Evolutionary conservation across 2,329 filamentous ascomycete species (phyloP).

Genomic region (Penicillium sp.): DNA sequence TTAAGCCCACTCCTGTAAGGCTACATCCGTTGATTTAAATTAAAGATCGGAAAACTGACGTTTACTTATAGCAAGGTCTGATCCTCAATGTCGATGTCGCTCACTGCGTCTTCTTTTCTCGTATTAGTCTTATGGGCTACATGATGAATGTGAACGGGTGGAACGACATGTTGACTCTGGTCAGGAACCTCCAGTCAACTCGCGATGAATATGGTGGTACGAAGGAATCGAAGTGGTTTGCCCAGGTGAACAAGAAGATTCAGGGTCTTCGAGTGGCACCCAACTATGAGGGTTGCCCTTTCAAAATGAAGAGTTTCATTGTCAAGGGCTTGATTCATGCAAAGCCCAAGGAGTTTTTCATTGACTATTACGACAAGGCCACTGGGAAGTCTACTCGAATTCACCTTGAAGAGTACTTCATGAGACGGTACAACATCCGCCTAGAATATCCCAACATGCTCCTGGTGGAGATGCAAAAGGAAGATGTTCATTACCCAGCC

Average conservation of each 20-base stretch:
- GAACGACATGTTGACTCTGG: constrained; percentile 35
- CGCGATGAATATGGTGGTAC: constrained; percentile 26
- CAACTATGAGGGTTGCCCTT: constrained; percentile 37
- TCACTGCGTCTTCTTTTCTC: constrained; percentile 83
- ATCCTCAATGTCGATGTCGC: constrained; percentile 88
- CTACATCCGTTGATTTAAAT: constrained; percentile 3
- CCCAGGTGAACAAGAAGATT: constrained; percentile 21
- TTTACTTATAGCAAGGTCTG: constrained; percentile 56
- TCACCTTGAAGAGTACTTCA: constrained; percentile 61
- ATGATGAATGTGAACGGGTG: constrained; percentile 36
- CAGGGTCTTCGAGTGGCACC: constrained; percentile 42
- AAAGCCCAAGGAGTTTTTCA: constrained; percentile 45
- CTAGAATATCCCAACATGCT: constrained; percentile 53
- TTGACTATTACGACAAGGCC: constrained; percentile 42
- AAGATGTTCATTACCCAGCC: constrained; percentile 53
- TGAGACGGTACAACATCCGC: constrained; percentile 51
- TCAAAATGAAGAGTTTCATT: constrained; percentile 45
- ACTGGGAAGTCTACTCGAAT: constrained; percentile 49
- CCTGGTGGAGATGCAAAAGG: constrained; percentile 58
- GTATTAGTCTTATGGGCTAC: constrained; percentile 37
- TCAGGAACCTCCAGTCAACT: constrained; percentile 23
- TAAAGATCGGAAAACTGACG: neutral
- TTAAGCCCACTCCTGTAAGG: constrained; percentile 68
- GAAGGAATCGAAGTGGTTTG: constrained; percentile 21
- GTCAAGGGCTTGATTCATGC: constrained; percentile 51